A percentile compares a stretch with the other conserved stretches of the same genome.
phyloP scores from a whole-genome alignment of 306 rosid genomes.

The Quercus glauca region DNA sequence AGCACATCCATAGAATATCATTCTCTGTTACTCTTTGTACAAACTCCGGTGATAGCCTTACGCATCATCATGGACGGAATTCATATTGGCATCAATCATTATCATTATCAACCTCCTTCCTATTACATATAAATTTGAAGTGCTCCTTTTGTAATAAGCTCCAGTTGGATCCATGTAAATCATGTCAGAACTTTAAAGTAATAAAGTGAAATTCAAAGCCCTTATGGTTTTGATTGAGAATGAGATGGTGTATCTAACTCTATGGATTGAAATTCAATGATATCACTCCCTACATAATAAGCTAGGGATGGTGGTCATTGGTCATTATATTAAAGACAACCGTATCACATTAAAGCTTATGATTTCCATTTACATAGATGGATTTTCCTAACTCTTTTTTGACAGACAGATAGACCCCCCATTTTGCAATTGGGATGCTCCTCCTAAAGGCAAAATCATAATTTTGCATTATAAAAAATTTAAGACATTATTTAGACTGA shows the following conservation, averaged over 20 bases:
- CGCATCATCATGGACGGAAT: not conserved
- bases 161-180: not conserved
- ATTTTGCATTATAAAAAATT: too few species aligned
- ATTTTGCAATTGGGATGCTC: too few species aligned
- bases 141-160: too few species aligned
- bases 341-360: not conserved
- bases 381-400: too few species aligned
- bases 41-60: too few species aligned
- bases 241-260: not conserved
- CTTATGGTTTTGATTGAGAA: not conserved
- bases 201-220: not conserved
- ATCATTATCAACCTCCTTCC: not conserved
- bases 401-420: too few species aligned
- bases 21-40: not conserved
- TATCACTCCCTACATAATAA: not conserved
- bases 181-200: not conserved
- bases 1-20: conserved; percentile 16
- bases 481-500: too few species aligned
- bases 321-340: not conserved
- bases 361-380: too few species aligned
- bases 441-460: too few species aligned
- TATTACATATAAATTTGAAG: not conserved
- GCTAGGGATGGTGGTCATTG: not conserved
- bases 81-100: too few species aligned
- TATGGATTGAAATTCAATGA: not conserved